Percentiles rank a stretch among this genome's conserved stretches.
Conservation (phyloP, 202 grass and related monocot genomes). For the Saccharum hybrid region DNA sequence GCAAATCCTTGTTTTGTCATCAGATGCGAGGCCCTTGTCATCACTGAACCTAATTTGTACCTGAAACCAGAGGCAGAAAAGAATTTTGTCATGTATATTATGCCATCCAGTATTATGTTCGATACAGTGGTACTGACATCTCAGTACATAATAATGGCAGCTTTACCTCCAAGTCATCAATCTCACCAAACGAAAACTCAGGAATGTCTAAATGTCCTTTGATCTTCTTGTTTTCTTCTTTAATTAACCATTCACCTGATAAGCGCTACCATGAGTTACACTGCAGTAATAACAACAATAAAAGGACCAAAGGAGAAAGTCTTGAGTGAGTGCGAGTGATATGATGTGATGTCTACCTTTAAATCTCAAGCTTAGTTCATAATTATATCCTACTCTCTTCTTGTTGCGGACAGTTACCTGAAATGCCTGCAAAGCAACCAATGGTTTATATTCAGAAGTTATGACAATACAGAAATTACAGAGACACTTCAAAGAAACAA, state of each 20-base stretch:
- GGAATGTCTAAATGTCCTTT: conserved; percentile 85
- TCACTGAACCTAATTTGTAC: conserved; percentile 75
- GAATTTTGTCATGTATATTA: neutral
- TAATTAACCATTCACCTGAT: conserved; percentile 84
- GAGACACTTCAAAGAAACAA: neutral
- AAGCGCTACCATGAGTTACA: neutral
- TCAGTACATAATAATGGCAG: neutral
- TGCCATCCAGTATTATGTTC: neutral
- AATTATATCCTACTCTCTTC: conserved; percentile 94
- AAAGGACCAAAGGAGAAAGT: neutral
- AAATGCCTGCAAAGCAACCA: conserved; percentile 61
- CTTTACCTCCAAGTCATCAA: conserved; percentile 88
- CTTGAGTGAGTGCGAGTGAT: neutral
- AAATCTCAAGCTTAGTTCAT: conserved; percentile 86
- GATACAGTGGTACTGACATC: neutral
- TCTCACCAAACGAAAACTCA: conserved; percentile 93
- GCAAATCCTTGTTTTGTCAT: conserved; percentile 63
- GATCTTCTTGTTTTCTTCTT: conserved; percentile 75
- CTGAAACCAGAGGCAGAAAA: conserved; percentile 41
- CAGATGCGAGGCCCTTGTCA: conserved; percentile 53
- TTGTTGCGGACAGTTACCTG: conserved; percentile 89
- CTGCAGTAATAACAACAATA: neutral
- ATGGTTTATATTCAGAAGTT: neutral
- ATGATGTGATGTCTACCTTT: conserved; percentile 56
- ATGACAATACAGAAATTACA: neutral